A percentile compares a stretch with the other conserved stretches of the same genome.
Evolutionary conservation across 192 early-diverging fungal species (phyloP).

Genomic region (Backusella psychrophila): DNA sequence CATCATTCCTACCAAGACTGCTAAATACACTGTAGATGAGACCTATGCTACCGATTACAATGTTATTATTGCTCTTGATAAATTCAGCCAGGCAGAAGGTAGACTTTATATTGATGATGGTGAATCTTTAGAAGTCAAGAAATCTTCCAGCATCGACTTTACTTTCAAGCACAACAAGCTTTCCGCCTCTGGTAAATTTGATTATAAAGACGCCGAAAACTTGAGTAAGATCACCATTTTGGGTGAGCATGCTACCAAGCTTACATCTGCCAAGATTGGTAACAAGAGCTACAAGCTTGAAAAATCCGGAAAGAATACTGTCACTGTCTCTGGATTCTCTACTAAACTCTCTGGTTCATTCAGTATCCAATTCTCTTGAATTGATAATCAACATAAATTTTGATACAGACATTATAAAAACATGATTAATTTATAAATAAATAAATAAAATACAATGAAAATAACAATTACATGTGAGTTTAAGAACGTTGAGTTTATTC

Average conservation of each 20-base stretch:
- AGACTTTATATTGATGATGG: slow-evolving; percentile 65
- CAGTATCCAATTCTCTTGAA: background rate
- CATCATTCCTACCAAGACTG: slow-evolving; percentile 52
- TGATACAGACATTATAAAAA: background rate
- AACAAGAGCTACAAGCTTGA: background rate
- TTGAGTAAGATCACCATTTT: slow-evolving; percentile 12
- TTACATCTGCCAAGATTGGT: background rate
- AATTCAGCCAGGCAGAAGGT: slow-evolving; percentile 43
- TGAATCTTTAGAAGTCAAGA: slow-evolving; percentile 35
- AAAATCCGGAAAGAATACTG: background rate
- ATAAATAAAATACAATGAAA: too few species aligned
- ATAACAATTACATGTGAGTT: too few species aligned
- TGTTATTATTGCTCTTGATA: slow-evolving; percentile 54
- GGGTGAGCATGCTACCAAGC: slow-evolving; percentile 1
- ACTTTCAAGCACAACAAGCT: slow-evolving; percentile 15
- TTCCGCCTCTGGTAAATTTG: slow-evolving; percentile 21
- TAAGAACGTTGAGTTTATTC: too few species aligned
- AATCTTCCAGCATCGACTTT: slow-evolving; percentile 21
- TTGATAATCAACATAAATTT: background rate
- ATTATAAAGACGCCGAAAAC: slow-evolving; percentile 4
- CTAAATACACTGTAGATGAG: slow-evolving; percentile 47
- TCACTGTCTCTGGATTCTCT: background rate
- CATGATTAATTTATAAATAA: background rate
- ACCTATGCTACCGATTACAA: slow-evolving; percentile 40
- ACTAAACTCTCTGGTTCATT: background rate